Percentiles rank a stretch among this genome's conserved stretches.
Evolutionary conservation across 352 stramenopile genomes (phyloP).

Genomic region (Phytophthora sojae): DNA sequence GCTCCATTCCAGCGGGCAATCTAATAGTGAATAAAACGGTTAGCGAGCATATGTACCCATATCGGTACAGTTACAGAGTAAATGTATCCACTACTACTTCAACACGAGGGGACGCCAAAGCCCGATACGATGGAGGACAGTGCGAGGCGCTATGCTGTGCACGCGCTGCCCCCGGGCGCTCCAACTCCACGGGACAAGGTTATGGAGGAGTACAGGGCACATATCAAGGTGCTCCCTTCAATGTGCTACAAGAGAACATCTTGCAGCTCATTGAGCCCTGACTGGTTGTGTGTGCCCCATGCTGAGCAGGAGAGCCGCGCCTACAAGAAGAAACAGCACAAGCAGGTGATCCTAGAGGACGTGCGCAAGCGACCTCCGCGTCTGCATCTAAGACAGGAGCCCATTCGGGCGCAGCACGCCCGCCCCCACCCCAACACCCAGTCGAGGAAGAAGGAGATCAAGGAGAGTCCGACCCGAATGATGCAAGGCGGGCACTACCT

Average conservation of each 20-base stretch:
- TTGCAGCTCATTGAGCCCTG: not conserved
- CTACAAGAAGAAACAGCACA: slow-evolving; percentile 57
- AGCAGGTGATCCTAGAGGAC: slow-evolving; percentile 69
- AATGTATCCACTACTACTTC: not conserved
- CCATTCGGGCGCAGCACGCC: slow-evolving; percentile 20
- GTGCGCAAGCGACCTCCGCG: slow-evolving; percentile 49
- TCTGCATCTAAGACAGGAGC: slow-evolving; percentile 48
- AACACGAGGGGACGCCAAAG: slow-evolving; percentile 8
- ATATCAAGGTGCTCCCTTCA: slow-evolving; percentile 38
- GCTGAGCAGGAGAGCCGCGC: slow-evolving; percentile 48
- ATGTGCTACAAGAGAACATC: not conserved
- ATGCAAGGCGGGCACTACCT: slow-evolving; percentile 39
- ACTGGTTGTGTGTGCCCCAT: not conserved
- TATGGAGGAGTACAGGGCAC: slow-evolving; percentile 51
- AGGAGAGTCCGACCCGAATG: slow-evolving; percentile 23
- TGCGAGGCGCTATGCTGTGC: slow-evolving; percentile 8
- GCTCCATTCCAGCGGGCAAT: too few relatives aligned
- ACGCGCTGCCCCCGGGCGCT: not conserved
- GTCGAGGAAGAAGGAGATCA: slow-evolving; percentile 20
- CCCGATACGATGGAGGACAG: slow-evolving; percentile 3
- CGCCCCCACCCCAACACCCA: slow-evolving; percentile 16
- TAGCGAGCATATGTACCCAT: too few relatives aligned
- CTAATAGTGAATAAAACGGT: too few relatives aligned
- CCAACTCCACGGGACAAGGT: slow-evolving; percentile 43
- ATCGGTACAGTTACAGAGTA: too few relatives aligned